Base-by-base conservation (phyloP, 176 grass and related monocot species). In the Stipa capillata region DNA sequence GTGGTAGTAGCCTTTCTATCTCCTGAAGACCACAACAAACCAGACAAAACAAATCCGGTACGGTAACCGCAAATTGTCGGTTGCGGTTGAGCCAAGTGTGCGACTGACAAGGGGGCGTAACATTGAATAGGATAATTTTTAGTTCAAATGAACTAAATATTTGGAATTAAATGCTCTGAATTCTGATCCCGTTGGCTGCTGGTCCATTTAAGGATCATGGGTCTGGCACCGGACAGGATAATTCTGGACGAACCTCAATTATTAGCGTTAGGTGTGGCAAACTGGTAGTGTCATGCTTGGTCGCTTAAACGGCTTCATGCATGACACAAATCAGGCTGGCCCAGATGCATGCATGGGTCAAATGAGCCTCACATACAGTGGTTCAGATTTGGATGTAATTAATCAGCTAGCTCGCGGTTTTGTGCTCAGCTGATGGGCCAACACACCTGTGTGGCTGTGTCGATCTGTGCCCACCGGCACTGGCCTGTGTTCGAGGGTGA, bases 171-270 rank as follows among this genome's bases (percentile, higher is more conserved):
- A 75, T 41, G 21, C 3, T 41, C 28, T 41, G 51, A 41, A 18
- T 41, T 14, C 1, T 27, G 34, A 33, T 71, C 7, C 32, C 8
- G 10, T 18, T 48, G 42, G 0, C 8, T 33, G 27, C 44, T 50
- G 36, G 36, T 76, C 35, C 73, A 59, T 25, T 76, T 60, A 13
- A 16, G 24, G 36, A 27, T 60, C 9, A 33, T 24, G 4, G 25
- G 1, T 6, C 39, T 32, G 44, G 14, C 59, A 65, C 11, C 59
- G 17, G 31, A 79, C 59, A 51, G 13, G n/a, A 79, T 51, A 49
- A 79, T 51, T 37, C 10, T 65, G 43, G 29, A 65, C 36, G 28
- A 65, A 65, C 42, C 43, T 65, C 75, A 78, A 35, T 64, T 78
- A 78, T 64, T 78, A 64, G 29, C 4, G 39, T 31, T 64, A 49